Evolutionary conservation across 306 rosid genomes (phyloP), one percentile per base, ranked within the genome.

Genomic region (Purshia tridentata): DNA sequence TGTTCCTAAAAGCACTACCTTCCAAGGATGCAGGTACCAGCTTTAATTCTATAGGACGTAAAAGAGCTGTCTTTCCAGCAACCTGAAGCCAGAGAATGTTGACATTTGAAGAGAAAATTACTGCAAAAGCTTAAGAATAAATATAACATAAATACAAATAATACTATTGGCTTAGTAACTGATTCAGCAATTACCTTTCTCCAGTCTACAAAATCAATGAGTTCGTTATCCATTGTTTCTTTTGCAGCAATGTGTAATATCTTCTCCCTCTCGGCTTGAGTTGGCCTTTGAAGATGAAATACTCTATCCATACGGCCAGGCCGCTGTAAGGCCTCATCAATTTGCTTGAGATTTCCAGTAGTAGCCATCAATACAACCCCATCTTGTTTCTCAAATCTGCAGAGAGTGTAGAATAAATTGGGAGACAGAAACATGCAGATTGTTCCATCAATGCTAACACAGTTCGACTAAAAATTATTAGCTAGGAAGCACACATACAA

Each of bases 361-460:
- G 98, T 93, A 68, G 98, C 96, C 97, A 93, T 93, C 89, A 93
- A 83, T 80, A 93, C 98, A 83, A 93, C 97, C 73, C 98, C 98
- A 84, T 91, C 98, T 88, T 89, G 98, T 80, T 88, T 93, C 90
- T 93, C 97, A 89, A 93, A 93, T 78, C 98, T 93, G 77, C 85
- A 81, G 23, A 22, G 66, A 54, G 67, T 48, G 47, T 68, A 41
- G 59, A 73, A 54, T 57, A 70, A 58, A 77, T 42, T 16, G n/a
- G 65, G 48, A 63, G 51, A 42, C 58, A 60, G n/a, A 41, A 41
- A 69, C 50, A 44, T 49, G 69, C 64, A 44, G 67, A 56, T 54
- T 57, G 74, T 49, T 69, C 49, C 79, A 40, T 56, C 42, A 49
- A 69, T 0, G 40, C 11, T 53, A 69, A n/a, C 63, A 29, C 16